phyloP scores from a whole-genome alignment of 345 rosid genomes.

The Eucalyptus tenuipes region DNA sequence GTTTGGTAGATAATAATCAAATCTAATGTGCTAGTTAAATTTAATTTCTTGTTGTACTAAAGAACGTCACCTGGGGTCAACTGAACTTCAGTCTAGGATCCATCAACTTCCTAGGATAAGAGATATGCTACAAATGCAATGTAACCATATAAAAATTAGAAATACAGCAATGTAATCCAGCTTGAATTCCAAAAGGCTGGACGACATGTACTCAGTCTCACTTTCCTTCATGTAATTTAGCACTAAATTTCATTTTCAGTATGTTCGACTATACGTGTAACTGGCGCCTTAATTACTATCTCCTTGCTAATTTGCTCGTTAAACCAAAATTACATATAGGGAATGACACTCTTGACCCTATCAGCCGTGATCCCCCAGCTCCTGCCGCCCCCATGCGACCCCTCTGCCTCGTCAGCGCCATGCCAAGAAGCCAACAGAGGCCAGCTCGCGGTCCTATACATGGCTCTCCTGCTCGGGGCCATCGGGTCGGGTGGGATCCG shows the following conservation, averaged over 20 bases:
- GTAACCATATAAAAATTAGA: neutral
- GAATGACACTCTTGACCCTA: slow-evolving; percentile 59
- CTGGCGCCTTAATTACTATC: neutral
- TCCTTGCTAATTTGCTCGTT: neutral
- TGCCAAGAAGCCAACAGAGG: slow-evolving; percentile 58
- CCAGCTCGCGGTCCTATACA: slow-evolving; percentile 31
- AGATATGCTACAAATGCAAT: neutral
- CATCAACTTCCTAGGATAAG: neutral
- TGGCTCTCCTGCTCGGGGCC: slow-evolving; percentile 57
- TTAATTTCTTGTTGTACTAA: neutral
- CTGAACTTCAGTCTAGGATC: neutral
- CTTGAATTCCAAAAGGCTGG: neutral
- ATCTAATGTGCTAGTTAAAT: neutral
- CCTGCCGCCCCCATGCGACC: slow-evolving; percentile 67
- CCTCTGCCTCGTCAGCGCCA: slow-evolving; percentile 6
- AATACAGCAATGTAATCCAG: neutral
- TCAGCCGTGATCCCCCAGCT: slow-evolving; percentile 64
- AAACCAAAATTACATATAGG: slow-evolving; percentile 13
- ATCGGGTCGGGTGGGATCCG: slow-evolving; percentile 89
- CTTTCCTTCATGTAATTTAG: neutral
- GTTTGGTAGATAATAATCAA: neutral
- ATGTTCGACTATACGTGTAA: neutral
- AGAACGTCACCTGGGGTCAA: neutral
- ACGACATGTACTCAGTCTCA: neutral
- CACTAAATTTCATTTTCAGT: neutral